These are phyloP conservation scores for Leucosporidium yakuticum DNA, from an alignment of 768 basidiomycete species.

Conservation along the genomic window DNA sequence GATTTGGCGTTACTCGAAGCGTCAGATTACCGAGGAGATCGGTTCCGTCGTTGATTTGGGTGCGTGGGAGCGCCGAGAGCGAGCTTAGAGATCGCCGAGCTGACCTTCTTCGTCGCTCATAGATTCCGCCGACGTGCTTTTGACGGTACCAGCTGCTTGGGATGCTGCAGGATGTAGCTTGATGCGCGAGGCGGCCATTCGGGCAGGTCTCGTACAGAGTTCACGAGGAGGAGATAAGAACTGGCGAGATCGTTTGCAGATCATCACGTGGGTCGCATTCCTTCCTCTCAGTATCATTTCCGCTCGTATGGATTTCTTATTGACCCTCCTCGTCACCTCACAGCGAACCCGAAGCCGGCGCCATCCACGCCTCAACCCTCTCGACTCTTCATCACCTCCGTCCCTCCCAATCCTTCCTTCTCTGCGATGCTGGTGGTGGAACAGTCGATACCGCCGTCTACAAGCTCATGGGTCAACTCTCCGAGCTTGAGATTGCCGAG, in stretches of 20 bases:
- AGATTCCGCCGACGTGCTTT: conserved; percentile 78
- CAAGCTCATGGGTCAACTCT: conserved; percentile 69
- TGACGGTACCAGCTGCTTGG: conserved; percentile 88
- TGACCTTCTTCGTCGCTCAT: background rate
- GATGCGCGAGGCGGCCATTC: conserved; percentile 78
- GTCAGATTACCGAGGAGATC: conserved; percentile 79
- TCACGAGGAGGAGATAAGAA: conserved; percentile 61
- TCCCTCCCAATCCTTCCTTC: conserved; percentile 77
- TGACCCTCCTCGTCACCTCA: background rate
- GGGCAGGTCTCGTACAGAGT: conserved; percentile 70
- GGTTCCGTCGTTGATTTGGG: conserved; percentile 79
- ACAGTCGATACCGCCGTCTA: conserved; percentile 57
- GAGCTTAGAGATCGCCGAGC: no score
- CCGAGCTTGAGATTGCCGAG: conserved; percentile 83
- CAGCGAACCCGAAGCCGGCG: conserved; percentile 75
- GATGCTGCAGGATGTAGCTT: conserved; percentile 76
- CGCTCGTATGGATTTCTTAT: background rate
- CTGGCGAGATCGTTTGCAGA: conserved; percentile 74
- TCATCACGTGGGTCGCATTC: conserved; percentile 58
- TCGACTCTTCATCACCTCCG: conserved; percentile 72
- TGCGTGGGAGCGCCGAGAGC: conserved; percentile 43
- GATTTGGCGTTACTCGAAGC: conserved; percentile 79
- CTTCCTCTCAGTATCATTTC: background rate
- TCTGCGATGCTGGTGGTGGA: conserved; percentile 86
- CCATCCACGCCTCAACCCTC: conserved; percentile 77